Evolutionary conservation across 306 rosid species (phyloP), one percentile per base, ranked within the genome.

Genomic region (Echinosophora koreensis): DNA sequence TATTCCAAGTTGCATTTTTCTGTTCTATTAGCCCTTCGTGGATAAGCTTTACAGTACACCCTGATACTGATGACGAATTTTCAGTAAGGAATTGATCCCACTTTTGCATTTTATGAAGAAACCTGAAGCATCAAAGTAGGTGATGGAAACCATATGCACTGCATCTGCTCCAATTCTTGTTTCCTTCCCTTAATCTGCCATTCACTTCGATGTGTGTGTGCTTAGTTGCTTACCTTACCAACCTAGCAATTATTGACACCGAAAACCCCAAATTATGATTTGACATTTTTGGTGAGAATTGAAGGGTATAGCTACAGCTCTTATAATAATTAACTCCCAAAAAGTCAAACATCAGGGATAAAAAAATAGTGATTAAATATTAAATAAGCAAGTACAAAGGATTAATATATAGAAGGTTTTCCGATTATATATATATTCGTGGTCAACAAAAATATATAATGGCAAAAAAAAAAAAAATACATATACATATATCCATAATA

Each of bases 131-230:
- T 77, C 71, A 78, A 73, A 83, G 17, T 73, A 66, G 77, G 76
- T 64, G 46, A n/a, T 74, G 5, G 28, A 58, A 81, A 46, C 27
- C 38, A 75, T 85, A 75, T 85, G 77, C 88, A 78, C 0, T 81
- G 88, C 69, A 81, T 79, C 84, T 85, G 64, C 37, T 71, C 82
- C 42, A 70, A n/a, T 79, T 69, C 59, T 8, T 9, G n/a, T 30
- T 71, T 1, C 73, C 60, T 69, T 74, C 72, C 1, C 12, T 69
- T 68, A 28, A 66, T 66, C 72, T 75, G 66, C 82, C 79, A 64
- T 46, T 77, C 76, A 66, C 77, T 77, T 77, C 66, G 17, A 81
- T 81, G 58, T 49, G 58, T 67, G 74, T 50, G 3, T 79, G n/a
- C 58, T 52, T 77, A 16, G 34, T 51, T 65, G 30, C 84, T 69